These are phyloP conservation scores for Cicer cuneatum DNA, from an alignment of 306 rosid genomes.

Conservation along the genomic window DNA sequence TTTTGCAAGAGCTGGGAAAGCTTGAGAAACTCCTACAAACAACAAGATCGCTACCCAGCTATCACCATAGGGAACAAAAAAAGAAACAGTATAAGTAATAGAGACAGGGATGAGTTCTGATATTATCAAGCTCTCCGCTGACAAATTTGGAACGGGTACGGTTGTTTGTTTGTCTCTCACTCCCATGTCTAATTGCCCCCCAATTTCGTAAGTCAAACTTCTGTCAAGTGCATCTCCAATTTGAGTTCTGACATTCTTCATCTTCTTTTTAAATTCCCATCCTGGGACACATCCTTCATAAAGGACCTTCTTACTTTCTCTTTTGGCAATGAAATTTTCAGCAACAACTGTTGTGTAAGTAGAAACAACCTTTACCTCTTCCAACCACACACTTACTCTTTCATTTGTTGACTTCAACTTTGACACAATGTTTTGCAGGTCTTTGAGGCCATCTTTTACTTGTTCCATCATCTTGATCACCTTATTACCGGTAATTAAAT, in stretches of 20 bases:
- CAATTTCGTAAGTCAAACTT: conserved; percentile 24
- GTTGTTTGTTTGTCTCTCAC: neutral
- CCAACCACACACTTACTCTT: conserved; percentile 33
- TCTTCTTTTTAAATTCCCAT: neutral
- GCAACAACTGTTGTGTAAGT: neutral
- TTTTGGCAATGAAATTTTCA: conserved; percentile 17
- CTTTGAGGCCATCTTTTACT: neutral
- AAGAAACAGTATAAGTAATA: neutral
- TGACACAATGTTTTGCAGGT: neutral
- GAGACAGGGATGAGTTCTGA: neutral
- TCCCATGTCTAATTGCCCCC: neutral
- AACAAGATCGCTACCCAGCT: neutral
- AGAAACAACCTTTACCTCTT: conserved; percentile 29
- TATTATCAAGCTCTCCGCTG: neutral
- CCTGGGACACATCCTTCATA: no score
- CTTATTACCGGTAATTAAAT: neutral
- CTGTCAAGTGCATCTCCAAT: conserved; percentile 25
- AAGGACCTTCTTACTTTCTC: neutral
- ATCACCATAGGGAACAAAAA: neutral
- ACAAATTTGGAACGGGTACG: neutral
- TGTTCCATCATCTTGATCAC: neutral
- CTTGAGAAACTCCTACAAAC: neutral
- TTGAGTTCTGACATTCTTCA: neutral
- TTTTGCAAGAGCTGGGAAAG: no score
- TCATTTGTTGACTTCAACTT: neutral